Conservation (phyloP, 495 filamentous ascomycete species). For the Podospora pseudoanserina region DNA sequence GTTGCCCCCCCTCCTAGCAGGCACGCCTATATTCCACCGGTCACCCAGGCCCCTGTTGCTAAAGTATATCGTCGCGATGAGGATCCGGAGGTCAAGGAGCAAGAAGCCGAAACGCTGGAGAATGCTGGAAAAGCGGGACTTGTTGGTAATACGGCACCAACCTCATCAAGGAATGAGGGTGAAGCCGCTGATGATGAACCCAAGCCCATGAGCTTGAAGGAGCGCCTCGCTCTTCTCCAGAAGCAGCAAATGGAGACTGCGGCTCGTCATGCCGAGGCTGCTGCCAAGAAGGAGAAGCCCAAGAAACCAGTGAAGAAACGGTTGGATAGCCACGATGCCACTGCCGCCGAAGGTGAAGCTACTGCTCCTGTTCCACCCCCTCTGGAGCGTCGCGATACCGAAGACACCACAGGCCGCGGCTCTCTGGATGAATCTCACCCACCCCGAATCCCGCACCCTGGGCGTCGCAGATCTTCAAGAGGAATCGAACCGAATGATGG, state of each 20-base stretch:
- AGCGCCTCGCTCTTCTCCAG: constrained; percentile 87
- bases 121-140: constrained; percentile 59
- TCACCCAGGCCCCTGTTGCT: constrained; percentile 56
- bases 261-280: constrained; percentile 70
- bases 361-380: constrained; percentile 35
- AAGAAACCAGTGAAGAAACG: constrained; percentile 77
- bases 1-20: constrained; percentile 92
- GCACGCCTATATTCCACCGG: constrained; percentile 81
- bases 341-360: constrained; percentile 34
- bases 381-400: constrained; percentile 46
- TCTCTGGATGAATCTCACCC: constrained; percentile 55
- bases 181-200: constrained; percentile 68
- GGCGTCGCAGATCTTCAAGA: constrained; percentile 53
- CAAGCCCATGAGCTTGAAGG: constrained; percentile 88
- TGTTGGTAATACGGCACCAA: constrained; percentile 37
- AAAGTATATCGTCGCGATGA: constrained; percentile 86
- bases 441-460: constrained; percentile 41
- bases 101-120: constrained; percentile 54
- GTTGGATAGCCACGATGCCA: constrained; percentile 53
- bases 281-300: constrained; percentile 84
- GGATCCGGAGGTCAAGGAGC: constrained; percentile 74
- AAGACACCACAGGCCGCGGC: constrained; percentile 52
- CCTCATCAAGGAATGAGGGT: constrained; percentile 20
- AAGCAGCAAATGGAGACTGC: constrained; percentile 90
- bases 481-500: constrained; percentile 59